A percentile compares a stretch with the other conserved stretches of the same genome.
Evolutionary conservation across 2,329 filamentous ascomycete genomes (phyloP).

Genomic region (Botrytis cinerea): DNA sequence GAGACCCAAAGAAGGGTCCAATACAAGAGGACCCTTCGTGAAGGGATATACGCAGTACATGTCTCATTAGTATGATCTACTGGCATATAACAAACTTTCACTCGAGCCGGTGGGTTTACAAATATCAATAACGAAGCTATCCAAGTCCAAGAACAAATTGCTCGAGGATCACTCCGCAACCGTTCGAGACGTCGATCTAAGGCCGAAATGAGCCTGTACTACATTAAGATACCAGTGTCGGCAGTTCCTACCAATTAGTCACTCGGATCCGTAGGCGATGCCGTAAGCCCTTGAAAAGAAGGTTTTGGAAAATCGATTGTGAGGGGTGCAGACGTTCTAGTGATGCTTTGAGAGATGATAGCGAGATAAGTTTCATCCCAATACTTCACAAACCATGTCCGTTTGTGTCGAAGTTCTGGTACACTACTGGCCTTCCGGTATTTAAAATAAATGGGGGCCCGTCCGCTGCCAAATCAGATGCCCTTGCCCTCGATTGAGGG

Average conservation of each 20-base stretch:
- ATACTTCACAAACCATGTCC: conserved; percentile 14
- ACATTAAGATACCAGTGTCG: conserved; percentile 9
- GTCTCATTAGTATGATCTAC: conserved; percentile 22
- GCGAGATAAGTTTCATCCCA: conserved; percentile 11
- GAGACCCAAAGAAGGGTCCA: conserved; percentile 6
- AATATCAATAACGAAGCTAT: conserved; percentile 19
- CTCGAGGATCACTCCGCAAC: conserved; percentile 23
- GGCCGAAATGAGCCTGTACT: conserved; percentile 8
- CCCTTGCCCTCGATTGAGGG: neutral
- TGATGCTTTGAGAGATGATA: conserved; percentile 11
- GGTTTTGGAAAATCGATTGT: conserved; percentile 9
- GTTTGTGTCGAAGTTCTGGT: conserved; percentile 8
- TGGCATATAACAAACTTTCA: neutral
- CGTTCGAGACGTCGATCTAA: conserved; percentile 17
- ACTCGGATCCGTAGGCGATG: neutral
- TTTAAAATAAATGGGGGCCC: neutral
- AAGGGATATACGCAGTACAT: conserved; percentile 4
- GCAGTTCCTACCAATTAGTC: conserved; percentile 24
- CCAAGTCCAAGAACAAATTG: neutral
- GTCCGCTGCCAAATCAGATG: conserved; percentile 17
- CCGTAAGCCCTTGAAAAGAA: conserved; percentile 5
- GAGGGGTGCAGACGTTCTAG: conserved; percentile 17
- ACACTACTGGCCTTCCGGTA: conserved; percentile 2
- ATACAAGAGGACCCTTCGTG: neutral
- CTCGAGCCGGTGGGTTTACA: neutral